Evolutionary conservation across 208 protist genomes (phyloP), one percentile per base, ranked within the genome.

Genomic region (Crithidia expoeki): DNA sequence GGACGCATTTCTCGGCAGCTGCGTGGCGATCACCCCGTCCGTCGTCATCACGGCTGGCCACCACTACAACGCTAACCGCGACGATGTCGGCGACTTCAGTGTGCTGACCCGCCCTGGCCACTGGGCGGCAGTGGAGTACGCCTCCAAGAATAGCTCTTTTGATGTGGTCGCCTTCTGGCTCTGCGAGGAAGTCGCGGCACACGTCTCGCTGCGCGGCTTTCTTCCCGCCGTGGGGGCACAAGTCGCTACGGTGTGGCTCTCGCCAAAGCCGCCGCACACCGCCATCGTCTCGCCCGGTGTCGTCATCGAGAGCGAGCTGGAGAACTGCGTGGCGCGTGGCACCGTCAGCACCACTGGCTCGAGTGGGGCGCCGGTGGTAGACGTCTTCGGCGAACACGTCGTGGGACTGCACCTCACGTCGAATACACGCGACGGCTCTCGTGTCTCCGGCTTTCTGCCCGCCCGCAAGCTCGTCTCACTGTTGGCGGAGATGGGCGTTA

Each of bases 331-430:
- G 6, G 88, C 76, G 23, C 78, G 79, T 4, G 91, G 91, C 23
- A 94, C 86, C 0, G 91, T 96, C 3, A 94, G 85, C 63, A 94
- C 81, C 19, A 88, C 80, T 5, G 91, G 91, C 38, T 91, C 86
- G 21, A 96, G 91, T 55, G 91, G 91, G 0, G 91, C 88, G 25
- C 91, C 91, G 11, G 86, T 96, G 5, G 79, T 94, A 23, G 91
- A 96, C 64, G 72, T 85, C 64, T 91, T 83, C 68, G 91, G 91
- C 16, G 87, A 86, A 28, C 79, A 88, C 63, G 67, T 96, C 21
- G 91, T 96, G 9, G 91, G 91, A 2, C 76, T 96, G 27, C 91
- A 96, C 58, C 74, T 96, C 25, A 90, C 84, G 4, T 94, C 88
- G 32, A 94, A 96, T 68, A 96, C 84, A 25, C 73, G 77, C 5